A percentile compares a stretch with the other conserved stretches of the same genome.
These are phyloP conservation scores for Globisporangium splendens DNA, from an alignment of 352 stramenopile genomes.

Conservation along the genomic window DNA sequence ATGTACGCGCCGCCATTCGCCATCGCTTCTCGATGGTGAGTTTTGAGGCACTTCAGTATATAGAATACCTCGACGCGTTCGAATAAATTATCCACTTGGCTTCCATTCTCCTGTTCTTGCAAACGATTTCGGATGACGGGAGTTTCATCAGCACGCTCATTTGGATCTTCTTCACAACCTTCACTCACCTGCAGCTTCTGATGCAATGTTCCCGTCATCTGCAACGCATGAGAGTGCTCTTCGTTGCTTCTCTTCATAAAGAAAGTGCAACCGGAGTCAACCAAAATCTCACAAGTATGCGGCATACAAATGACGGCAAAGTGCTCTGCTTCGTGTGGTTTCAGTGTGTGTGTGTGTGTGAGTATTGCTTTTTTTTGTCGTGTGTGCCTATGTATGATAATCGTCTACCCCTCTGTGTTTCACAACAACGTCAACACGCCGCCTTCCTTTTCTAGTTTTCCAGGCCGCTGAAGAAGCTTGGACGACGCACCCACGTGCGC, in stretches of 20 bases:
- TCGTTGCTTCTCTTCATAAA: too few relatives aligned
- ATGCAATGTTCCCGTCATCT: background rate
- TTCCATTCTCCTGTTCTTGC: too few relatives aligned
- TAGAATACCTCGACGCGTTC: too few relatives aligned
- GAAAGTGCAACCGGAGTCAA: too few relatives aligned
- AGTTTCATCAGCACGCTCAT: too few relatives aligned
- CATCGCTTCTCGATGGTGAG: too few relatives aligned
- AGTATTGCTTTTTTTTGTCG: slow-evolving; percentile 5
- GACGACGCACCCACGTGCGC: slow-evolving; percentile 78
- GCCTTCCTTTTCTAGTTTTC: slow-evolving; percentile 30
- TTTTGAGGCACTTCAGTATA: too few relatives aligned
- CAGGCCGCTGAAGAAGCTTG: slow-evolving; percentile 68
- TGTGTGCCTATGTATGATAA: slow-evolving; percentile 10
- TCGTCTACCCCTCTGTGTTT: slow-evolving; percentile 5
- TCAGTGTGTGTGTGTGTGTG: slow-evolving; percentile 2
- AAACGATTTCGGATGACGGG: background rate
- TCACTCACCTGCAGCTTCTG: background rate
- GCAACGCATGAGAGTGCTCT: background rate
- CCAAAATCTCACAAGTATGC: too few relatives aligned
- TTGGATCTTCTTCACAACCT: background rate
- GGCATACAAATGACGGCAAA: background rate
- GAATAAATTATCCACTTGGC: too few relatives aligned
- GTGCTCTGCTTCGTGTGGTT: slow-evolving; percentile 8
- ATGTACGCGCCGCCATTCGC: too few relatives aligned
- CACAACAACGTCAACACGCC: background rate